Conservation (phyloP, 768 basidiomycete genomes). For the Hemileccinum impolitum region DNA sequence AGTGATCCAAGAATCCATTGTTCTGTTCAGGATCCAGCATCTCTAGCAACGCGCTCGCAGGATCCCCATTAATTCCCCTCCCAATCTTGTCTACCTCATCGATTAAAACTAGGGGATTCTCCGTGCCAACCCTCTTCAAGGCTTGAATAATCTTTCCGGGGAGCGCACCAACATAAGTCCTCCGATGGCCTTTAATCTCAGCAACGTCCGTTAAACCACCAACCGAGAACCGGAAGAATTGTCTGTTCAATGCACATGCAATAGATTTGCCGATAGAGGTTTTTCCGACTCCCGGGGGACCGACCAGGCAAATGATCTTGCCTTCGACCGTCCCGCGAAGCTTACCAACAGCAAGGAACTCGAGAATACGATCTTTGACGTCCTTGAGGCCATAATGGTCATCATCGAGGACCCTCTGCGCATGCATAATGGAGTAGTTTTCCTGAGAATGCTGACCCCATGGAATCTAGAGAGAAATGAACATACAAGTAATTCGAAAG, state of each 20-base stretch:
- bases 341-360: constrained; percentile 95
- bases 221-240: constrained; percentile 96
- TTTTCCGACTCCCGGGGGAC: constrained; percentile 97
- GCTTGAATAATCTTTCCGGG: constrained; percentile 96
- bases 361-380: constrained; percentile 90
- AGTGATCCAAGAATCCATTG: constrained; percentile 90
- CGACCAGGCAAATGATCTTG: constrained; percentile 95
- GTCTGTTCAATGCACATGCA: constrained; percentile 81
- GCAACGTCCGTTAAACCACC: constrained; percentile 97
- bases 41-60: constrained; percentile 85
- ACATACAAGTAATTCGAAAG: neutral
- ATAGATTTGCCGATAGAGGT: constrained; percentile 96
- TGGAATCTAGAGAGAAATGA: constrained; percentile 60
- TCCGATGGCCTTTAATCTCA: constrained; percentile 96
- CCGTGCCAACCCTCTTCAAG: constrained; percentile 86
- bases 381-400: constrained; percentile 93
- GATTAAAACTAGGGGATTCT: constrained; percentile 91
- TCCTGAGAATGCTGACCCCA: constrained; percentile 96
- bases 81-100: constrained; percentile 98
- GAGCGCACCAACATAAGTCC: constrained; percentile 94
- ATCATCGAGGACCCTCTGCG: constrained; percentile 81
- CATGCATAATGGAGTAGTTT: constrained; percentile 85
- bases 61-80: constrained; percentile 87
- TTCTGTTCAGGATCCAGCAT: constrained; percentile 97
- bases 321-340: constrained; percentile 92